phyloP scores from a whole-genome alignment of 2,329 filamentous ascomycete genomes.

The Aspergillus alliaceus region DNA sequence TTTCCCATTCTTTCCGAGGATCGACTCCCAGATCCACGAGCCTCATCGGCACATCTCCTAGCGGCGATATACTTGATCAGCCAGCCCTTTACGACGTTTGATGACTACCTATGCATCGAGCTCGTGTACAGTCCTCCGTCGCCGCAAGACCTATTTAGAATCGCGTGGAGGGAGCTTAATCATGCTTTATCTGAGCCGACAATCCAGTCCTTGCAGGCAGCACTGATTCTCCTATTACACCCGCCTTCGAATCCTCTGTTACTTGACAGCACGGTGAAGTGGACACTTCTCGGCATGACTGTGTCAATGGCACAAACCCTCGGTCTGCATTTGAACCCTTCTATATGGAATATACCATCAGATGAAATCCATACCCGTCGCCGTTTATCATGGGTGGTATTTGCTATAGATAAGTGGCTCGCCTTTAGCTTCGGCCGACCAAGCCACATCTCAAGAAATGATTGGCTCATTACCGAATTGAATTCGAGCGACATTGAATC shows the following conservation, averaged over 20 bases:
- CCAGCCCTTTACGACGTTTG: slow-evolving; percentile 1
- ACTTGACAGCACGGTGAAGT: background rate
- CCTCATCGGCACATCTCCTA: background rate
- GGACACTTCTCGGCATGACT: background rate
- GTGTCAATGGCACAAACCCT: background rate
- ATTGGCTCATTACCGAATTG: slow-evolving; percentile 2
- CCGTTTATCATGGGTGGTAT: slow-evolving; percentile 1
- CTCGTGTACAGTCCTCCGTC: background rate
- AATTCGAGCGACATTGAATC: background rate
- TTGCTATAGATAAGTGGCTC: slow-evolving; percentile 1
- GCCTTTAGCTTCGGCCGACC: slow-evolving; percentile 2
- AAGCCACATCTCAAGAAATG: background rate
- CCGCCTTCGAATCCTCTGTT: background rate
- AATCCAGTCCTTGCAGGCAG: background rate
- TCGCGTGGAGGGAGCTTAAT: background rate
- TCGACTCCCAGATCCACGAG: background rate
- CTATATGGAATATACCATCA: background rate
- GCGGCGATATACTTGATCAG: slow-evolving; percentile 1
- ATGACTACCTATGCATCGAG: slow-evolving; percentile 4
- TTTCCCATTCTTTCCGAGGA: background rate
- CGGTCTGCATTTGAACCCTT: background rate
- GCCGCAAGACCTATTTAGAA: background rate
- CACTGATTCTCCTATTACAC: background rate
- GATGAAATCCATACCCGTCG: background rate
- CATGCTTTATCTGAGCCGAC: background rate